Evolutionary conservation across 2,329 filamentous ascomycete species (phyloP).

Genomic region (Ophiosphaerella herpotricha): DNA sequence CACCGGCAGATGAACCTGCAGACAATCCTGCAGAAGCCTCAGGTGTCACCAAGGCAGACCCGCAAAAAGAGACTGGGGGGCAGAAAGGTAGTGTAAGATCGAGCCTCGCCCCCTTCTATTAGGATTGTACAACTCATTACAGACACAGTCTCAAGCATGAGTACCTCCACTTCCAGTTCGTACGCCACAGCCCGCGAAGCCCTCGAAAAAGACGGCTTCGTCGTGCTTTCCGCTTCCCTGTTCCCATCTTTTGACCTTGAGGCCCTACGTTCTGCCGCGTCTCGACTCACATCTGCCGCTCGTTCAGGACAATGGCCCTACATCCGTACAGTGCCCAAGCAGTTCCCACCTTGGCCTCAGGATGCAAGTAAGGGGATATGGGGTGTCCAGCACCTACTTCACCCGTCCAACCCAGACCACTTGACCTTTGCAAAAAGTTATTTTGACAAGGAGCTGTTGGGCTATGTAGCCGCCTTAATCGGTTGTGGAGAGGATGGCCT

Average conservation of each 20-base stretch:
- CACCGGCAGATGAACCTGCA: neutral
- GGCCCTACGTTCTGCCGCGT: constrained; percentile 64
- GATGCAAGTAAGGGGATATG: constrained; percentile 71
- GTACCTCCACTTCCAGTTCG: constrained; percentile 18
- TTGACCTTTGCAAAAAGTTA: constrained; percentile 69
- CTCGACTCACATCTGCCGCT: constrained; percentile 63
- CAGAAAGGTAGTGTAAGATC: constrained; percentile 5
- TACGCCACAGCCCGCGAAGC: constrained; percentile 50
- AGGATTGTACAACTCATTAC: neutral
- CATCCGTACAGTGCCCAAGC: constrained; percentile 83
- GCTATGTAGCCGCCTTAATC: constrained; percentile 68
- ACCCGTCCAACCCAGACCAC: constrained; percentile 69
- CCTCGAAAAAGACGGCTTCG: constrained; percentile 75
- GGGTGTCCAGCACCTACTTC: constrained; percentile 85
- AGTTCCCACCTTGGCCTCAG: constrained; percentile 85
- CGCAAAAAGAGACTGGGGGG: no score
- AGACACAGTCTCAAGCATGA: constrained; percentile 10
- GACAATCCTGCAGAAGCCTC: neutral
- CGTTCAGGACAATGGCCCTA: constrained; percentile 77
- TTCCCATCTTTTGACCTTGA: constrained; percentile 54
- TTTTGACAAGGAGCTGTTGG: constrained; percentile 69
- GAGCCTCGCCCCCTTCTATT: neutral
- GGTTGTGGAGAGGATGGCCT: constrained; percentile 60
- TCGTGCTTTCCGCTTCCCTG: constrained; percentile 70
- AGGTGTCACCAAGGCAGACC: no score